Percentiles rank a stretch among this genome's conserved stretches.
These are phyloP conservation scores for Allium cepa DNA, from an alignment of 106 monocot species.

Conservation along the genomic window DNA sequence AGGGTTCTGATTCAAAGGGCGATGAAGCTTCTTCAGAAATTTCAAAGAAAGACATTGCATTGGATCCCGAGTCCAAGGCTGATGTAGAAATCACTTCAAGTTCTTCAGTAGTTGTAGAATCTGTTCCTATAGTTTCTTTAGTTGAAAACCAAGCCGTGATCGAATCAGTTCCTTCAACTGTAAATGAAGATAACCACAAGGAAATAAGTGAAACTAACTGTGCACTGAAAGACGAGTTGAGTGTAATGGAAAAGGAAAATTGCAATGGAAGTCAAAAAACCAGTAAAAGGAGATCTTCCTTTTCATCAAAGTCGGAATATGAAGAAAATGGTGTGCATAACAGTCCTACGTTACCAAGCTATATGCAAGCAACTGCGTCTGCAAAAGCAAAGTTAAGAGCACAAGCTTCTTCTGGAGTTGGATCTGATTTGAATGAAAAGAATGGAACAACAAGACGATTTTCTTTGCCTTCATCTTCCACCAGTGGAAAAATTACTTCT, in stretches of 20 bases:
- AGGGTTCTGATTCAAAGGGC: conserved; percentile 15
- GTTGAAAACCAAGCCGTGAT: conserved; percentile 6
- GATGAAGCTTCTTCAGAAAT: conserved; percentile 36
- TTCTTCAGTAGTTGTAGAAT: conserved; percentile 5
- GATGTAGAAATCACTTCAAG: conserved; percentile 18
- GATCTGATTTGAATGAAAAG: conserved; percentile 54
- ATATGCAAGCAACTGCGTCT: conserved; percentile 80
- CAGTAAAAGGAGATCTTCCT: conserved; percentile 68
- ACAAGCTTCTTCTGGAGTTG: conserved; percentile 51
- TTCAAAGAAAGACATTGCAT: conserved; percentile 19
- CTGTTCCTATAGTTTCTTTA: conserved; percentile 1
- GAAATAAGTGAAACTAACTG: conserved; percentile 19
- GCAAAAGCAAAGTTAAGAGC: conserved; percentile 74
- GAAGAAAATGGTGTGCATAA: conserved; percentile 47
- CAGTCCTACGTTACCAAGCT: conserved; percentile 61
- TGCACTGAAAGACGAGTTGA: conserved; percentile 23
- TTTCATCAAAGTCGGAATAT: conserved; percentile 51
- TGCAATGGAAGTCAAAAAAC: conserved; percentile 36
- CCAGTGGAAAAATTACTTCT: conserved; percentile 55
- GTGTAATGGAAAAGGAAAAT: conserved; percentile 40
- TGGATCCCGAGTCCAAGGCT: conserved; percentile 14
- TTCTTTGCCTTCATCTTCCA: conserved; percentile 54
- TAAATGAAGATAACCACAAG: conserved; percentile 3
- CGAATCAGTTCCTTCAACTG: conserved; percentile 20
- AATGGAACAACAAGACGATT: conserved; percentile 57